Conservation (phyloP, 129 eudicot species). For the carrot (Daucus carota) region DH1_v3.0 NC_030387.2:9769501-9770000, state of each 20-base stretch:
- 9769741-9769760: slow-evolving; percentile 86
- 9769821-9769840: background rate
- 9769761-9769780: slow-evolving; percentile 79
- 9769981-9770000: slow-evolving; percentile 75
- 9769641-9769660: too few relatives aligned
- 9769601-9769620: background rate
- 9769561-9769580: background rate
- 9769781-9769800: slow-evolving; percentile 95
- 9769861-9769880: background rate
- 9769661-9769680: background rate
- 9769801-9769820: slow-evolving; percentile 23
- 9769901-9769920: background rate
- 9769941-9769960: background rate
- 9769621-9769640: background rate
- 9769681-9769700: background rate
- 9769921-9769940: background rate
- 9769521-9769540: background rate
- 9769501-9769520: background rate
- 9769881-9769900: background rate
- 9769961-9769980: slow-evolving; percentile 51
- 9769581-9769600: background rate
- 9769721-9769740: slow-evolving; percentile 63
- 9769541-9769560: background rate
- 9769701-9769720: slow-evolving; percentile 67
- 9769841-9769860: background rate